Conservation (phyloP, 23 red algal genomes). For the Gracilaria domingensis region DNA sequence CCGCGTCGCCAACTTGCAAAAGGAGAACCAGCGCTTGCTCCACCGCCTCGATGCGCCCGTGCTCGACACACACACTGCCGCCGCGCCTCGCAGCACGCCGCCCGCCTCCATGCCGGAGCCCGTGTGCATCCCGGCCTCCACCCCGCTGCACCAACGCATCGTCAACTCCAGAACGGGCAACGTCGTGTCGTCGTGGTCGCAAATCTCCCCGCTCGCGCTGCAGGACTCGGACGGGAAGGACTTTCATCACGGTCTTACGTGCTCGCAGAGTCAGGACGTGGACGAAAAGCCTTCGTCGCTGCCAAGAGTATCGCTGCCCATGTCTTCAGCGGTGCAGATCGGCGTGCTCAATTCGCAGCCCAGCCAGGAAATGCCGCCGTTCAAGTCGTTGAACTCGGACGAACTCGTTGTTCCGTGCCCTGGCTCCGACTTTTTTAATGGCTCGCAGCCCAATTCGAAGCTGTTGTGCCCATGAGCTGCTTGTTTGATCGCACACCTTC, state of each 20-base stretch:
- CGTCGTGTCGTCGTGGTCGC: not conserved
- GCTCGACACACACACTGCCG: too few relatives aligned
- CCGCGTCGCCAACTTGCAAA: not conserved
- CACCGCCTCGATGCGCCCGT: not conserved
- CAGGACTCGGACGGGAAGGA: conserved; percentile 15
- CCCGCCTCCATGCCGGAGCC: not conserved
- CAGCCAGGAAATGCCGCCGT: not conserved
- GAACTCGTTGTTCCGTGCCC: not conserved
- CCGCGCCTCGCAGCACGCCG: too few relatives aligned
- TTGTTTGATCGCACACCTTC: not conserved
- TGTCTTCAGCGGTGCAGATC: conserved; percentile 2
- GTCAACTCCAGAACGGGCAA: not conserved
- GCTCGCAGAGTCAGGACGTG: conserved; percentile 59
- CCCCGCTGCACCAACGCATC: conserved; percentile 10
- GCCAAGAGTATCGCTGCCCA: not conserved
- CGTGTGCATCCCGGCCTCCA: not conserved
- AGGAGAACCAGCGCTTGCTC: not conserved
- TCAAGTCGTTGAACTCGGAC: conserved; percentile 19
- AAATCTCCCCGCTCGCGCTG: not conserved
- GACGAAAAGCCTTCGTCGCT: conserved; percentile 1
- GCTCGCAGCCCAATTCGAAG: not conserved
- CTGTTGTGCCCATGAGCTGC: not conserved
- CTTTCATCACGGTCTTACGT: conserved; percentile 44
- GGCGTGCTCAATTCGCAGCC: conserved; percentile 5
- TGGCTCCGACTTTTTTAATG: conserved; percentile 16